Base-by-base conservation (phyloP, 2,329 filamentous ascomycete species). In the Fusarium equiseti region DNA sequence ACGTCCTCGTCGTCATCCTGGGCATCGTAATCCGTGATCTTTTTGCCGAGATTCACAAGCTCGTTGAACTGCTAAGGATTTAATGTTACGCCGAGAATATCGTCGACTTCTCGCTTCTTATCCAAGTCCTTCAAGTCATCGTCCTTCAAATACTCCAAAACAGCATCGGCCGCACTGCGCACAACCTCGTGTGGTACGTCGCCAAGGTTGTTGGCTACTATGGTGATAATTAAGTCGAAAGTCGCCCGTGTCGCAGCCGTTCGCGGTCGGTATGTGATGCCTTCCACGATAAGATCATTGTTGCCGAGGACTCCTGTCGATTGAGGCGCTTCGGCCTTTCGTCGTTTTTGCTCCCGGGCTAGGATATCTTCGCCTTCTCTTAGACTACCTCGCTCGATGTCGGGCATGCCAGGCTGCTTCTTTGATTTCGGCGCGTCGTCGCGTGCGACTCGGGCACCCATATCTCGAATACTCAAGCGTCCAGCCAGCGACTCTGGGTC, bases 401-500 rank as follows among this genome's bases (percentile, higher is more conserved):
- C 87, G 48, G 89, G 87, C 73, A 91, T 82, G 16, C 89, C 90
- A 13, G 88, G 84, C 31, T 88, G 86, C 82, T 93, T 96, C 83
- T 94, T 96, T 71, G 92, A 88, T 77, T 93, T 94, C 4, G 95
- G 94, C 44, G 89, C 94, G 70, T 89, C 83, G 70, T 97, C 94
- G 71, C 92, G 91, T 68, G 89, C 90, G 70, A 94, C 92, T 74
- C 94, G 89, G 65, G 89, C 91, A 55, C 96, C 96, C 96, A 99
- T 99, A 77, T 99, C 95, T 76, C 90, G 89, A 77, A 99, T 95
- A 74, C 92, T 95, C 80, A 99, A 91, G 75, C 95, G 92, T 58
- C 96, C 96, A 61, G 96, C 97, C 63, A 99, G 89, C 62, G 97
- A 99, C 84, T 99, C 96, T 54, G 96, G 97, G 80, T 99, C 96